Base-by-base conservation (phyloP, 495 filamentous ascomycete species). In the Penicillium crystallinum region DNA sequence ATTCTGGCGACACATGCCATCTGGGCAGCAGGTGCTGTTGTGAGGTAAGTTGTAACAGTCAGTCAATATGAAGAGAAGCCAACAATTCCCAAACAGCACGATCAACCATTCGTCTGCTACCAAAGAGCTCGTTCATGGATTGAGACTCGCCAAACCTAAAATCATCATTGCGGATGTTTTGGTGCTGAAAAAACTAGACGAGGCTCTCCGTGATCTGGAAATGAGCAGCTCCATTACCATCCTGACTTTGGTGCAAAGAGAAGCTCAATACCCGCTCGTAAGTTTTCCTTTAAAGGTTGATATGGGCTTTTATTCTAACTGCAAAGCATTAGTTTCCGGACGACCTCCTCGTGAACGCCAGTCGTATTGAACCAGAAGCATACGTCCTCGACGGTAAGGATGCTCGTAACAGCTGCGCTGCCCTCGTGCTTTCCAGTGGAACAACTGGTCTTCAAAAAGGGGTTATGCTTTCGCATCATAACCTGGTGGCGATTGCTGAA, bases 381-480 rank as follows among this genome's bases (percentile, higher is more conserved):
- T 37, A 37, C 15, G 35, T 37, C 4, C 35, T 37, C 12, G 35
- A 37, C 35, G 35, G 35, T 9, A 37, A 37, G 10, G 39, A 52
- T 37, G 38, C 49, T 15, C 36, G 39, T 7, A 52, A 48, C 6
- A 19, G 17, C 6, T 55, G 53, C 17, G 53, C 53, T 17, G 53
- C 53, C 1, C 77, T 91, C 10, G 30, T 55, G 4, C 46, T 55
- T 21, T 83, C 77, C 41, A 86, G 81, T 39, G 89, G 89, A 17
- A 92, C 89, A 0, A 92, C 89, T 0, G 90, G 90, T 4, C 63
- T 86, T 49, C 87, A 89, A 6, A 93, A 95, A 66, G 89, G 89
- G 9, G 89, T 92, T 27, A 85, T 86, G 79, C 68, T 93, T 3
- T 84, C 77, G 29, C 89, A 95, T 63, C 55, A 60, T 43, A 93